Base-by-base conservation (phyloP, 768 basidiomycete species). In the Cystobasidium tubakii region DNA sequence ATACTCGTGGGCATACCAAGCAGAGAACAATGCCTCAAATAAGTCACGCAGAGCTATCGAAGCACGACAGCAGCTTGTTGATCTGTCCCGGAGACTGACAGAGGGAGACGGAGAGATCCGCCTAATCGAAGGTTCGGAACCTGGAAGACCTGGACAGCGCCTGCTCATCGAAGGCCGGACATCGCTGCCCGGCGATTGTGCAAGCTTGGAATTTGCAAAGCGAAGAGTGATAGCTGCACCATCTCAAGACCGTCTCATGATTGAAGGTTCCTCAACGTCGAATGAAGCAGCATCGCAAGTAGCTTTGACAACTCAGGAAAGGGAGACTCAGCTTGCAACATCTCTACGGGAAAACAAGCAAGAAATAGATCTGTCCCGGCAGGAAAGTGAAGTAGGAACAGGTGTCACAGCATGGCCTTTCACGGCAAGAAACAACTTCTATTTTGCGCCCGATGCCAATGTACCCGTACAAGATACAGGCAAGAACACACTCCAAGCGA, bases 361-460 rank as follows among this genome's bases (percentile, higher is more conserved):
- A 66, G 76, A 67, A 55, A 74, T 43, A 34, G 67, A 21, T 21
- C 60, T 17, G 33, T 27, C 33, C 21, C 65, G 73, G 10, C 74
- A 73, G 25, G 43, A 70, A 72, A 34, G 57, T 34, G 65, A 43
- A 71, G 33, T 10, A 2, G 21, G 23, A 31, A 42, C 33, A 42
- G 60, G 71, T 63, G 66, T 39, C 17, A 36, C 57, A 1, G 76
- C 69, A 2, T 81, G 78, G 78, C 71, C 69, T 1, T 79, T 77
- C 70, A 81, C 72, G 66, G 79, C 91, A 31, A 88, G 96, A 73
- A 99, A 99, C 82, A 88, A 90, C 1, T 84, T 99, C 66, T 96
- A 96, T 92, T 99, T 97, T 79, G 80, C 89, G 0, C 94, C 96
- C 1, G 96, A 96, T 78, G 91, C 91, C 31, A 90, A 99, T 80